A percentile compares a stretch with the other conserved stretches of the same genome.
Evolutionary conservation across 2,329 filamentous ascomycete species (phyloP).

Genomic region (Sarocladiaceae sp.): DNA sequence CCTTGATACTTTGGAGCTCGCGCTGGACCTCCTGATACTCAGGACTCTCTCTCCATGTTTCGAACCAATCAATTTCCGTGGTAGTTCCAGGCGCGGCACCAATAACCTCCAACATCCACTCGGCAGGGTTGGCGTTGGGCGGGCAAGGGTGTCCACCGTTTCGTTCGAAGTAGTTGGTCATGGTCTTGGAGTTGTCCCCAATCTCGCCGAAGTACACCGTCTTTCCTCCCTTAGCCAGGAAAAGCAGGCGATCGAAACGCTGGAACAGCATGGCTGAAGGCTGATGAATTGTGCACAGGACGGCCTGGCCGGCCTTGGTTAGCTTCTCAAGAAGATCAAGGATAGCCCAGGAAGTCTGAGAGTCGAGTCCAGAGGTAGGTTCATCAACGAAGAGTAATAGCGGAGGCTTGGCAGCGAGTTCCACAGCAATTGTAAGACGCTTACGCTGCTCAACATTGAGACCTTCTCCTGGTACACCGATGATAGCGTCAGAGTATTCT

Average conservation of each 20-base stretch:
- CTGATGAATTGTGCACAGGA: conserved; percentile 96
- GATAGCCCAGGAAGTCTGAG: conserved; percentile 89
- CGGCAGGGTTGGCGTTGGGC: conserved; percentile 67
- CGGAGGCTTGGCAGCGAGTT: conserved; percentile 85
- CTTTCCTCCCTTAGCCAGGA: conserved; percentile 69
- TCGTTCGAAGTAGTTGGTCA: conserved; percentile 71
- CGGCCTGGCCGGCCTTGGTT: conserved; percentile 81
- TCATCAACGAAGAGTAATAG: conserved; percentile 90
- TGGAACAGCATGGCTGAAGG: conserved; percentile 95
- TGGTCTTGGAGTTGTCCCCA: conserved; percentile 48
- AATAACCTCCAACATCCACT: conserved; percentile 67
- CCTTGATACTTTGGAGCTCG: conserved; percentile 52
- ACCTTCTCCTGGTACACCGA: conserved; percentile 30
- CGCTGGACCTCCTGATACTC: conserved; percentile 49
- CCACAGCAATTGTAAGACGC: conserved; percentile 90
- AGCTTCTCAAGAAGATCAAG: conserved; percentile 82
- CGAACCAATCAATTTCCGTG: conserved; percentile 61
- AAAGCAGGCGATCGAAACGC: conserved; percentile 75
- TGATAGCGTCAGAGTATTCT: conserved; percentile 45
- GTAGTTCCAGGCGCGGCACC: conserved; percentile 58
- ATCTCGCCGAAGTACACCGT: conserved; percentile 64
- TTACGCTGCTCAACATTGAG: conserved; percentile 40
- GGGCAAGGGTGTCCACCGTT: conserved; percentile 63
- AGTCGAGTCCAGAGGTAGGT: conserved; percentile 87
- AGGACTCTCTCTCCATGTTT: conserved; percentile 52